Percentiles rank a stretch among this genome's conserved stretches.
phyloP scores from a whole-genome alignment of 176 grass and related monocot genomes.

The Oryza glaberrima region DNA sequence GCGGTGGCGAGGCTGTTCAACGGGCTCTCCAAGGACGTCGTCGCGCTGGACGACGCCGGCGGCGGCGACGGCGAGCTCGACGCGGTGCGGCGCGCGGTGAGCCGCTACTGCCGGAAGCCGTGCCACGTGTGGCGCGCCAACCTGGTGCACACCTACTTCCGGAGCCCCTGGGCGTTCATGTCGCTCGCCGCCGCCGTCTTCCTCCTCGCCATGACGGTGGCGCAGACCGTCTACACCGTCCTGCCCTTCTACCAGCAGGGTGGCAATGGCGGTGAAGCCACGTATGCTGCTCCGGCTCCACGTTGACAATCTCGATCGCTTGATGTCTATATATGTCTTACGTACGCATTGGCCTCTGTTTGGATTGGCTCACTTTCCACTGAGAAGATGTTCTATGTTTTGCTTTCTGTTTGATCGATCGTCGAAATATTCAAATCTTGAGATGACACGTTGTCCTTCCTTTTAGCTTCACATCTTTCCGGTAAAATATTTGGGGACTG shows the following conservation, averaged over 20 bases:
- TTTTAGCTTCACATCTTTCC: too few relatives aligned
- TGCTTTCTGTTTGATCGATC: too few relatives aligned
- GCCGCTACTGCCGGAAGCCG: conserved; percentile 14
- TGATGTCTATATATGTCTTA: too few relatives aligned
- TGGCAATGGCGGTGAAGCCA: background rate
- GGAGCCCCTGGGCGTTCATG: conserved; percentile 30
- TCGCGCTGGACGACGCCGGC: background rate
- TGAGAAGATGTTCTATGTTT: too few relatives aligned
- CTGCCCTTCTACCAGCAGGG: background rate
- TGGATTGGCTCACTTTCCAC: too few relatives aligned
- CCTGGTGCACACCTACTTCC: conserved; percentile 38
- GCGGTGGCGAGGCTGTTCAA: conserved; percentile 37
- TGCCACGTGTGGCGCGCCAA: conserved; percentile 35
- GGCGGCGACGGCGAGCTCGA: background rate
- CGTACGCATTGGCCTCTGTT: too few relatives aligned
- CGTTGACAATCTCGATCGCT: background rate
- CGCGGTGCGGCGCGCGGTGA: background rate
- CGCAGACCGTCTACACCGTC: conserved; percentile 41
- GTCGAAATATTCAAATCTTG: too few relatives aligned
- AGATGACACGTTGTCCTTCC: too few relatives aligned
- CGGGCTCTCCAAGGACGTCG: conserved; percentile 25
- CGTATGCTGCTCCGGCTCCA: background rate
- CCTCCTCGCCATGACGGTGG: conserved; percentile 30
- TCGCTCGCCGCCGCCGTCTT: conserved; percentile 37
- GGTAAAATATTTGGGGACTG: too few relatives aligned